Conservation (phyloP, 768 basidiomycete genomes). For the Filobasidium wieringae region DNA sequence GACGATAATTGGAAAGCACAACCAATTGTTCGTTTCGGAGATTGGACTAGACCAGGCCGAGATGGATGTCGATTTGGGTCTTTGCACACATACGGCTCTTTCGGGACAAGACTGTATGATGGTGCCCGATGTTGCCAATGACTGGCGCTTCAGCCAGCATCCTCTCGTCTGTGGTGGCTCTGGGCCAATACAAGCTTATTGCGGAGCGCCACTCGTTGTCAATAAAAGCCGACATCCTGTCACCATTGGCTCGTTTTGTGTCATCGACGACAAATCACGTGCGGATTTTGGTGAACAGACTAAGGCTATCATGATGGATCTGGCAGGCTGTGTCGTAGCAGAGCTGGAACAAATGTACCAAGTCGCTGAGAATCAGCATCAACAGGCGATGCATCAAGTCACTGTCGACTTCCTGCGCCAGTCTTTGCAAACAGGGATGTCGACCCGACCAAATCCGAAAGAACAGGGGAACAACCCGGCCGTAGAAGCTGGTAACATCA, state of each 20-base stretch:
- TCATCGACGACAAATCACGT: constrained; percentile 28
- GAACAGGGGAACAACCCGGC: background rate
- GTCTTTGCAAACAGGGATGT: constrained; percentile 27
- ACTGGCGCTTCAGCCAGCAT: constrained; percentile 34
- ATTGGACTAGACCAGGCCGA: constrained; percentile 2
- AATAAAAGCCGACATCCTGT: constrained; percentile 20
- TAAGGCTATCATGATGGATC: constrained; percentile 22
- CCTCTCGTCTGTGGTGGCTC: constrained; percentile 18
- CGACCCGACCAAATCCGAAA: constrained; percentile 16
- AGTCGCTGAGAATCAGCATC: constrained; percentile 24
- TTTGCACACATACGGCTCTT: constrained; percentile 33
- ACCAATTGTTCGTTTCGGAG: constrained; percentile 25
- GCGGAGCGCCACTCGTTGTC: constrained; percentile 28
- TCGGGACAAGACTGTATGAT: constrained; percentile 24
- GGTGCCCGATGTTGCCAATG: constrained; percentile 20
- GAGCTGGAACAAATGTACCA: constrained; percentile 34
- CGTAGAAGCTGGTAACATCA: background rate
- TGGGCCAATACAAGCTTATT: constrained; percentile 26
- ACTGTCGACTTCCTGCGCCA: constrained; percentile 36
- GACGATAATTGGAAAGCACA: constrained; percentile 26
- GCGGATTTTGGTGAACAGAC: constrained; percentile 19
- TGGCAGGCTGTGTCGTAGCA: constrained; percentile 31
- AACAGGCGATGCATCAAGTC: constrained; percentile 33
- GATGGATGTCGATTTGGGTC: constrained; percentile 21
- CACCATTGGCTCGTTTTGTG: constrained; percentile 31